phyloP scores from a whole-genome alignment of 768 basidiomycete species.

The Tremella fuciformis region DNA sequence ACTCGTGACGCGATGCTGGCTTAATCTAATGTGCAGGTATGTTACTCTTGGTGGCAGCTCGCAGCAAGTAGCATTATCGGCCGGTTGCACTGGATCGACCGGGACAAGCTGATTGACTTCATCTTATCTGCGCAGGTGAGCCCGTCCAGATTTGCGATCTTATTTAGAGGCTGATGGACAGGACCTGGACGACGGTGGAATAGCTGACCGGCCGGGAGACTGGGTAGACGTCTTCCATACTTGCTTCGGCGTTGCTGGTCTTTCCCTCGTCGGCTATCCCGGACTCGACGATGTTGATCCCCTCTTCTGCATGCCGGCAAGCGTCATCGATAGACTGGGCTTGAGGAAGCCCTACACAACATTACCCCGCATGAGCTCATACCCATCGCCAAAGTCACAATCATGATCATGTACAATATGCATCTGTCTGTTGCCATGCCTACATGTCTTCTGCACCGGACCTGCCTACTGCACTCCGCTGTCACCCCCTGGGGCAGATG shows the following conservation, averaged over 20 bases:
- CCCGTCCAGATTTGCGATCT: constrained; percentile 8
- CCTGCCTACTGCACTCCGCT: constrained; percentile 33
- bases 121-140: constrained; percentile 82
- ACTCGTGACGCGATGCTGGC: neutral
- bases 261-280: constrained; percentile 84
- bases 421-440: constrained; percentile 5
- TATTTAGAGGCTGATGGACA: constrained; percentile 49
- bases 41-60: constrained; percentile 96
- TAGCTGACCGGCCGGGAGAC: constrained; percentile 88
- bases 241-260: constrained; percentile 83
- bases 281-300: constrained; percentile 83
- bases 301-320: constrained; percentile 91
- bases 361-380: constrained; percentile 23
- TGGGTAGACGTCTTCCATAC: constrained; percentile 99
- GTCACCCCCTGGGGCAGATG: constrained; percentile 25
- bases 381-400: neutral
- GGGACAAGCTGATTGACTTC: constrained; percentile 70
- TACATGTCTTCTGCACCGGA: neutral
- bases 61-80: constrained; percentile 81
- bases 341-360: constrained; percentile 52
- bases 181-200: constrained; percentile 87
- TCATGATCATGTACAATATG: neutral
- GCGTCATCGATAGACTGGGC: constrained; percentile 66
- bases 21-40: constrained; percentile 63
- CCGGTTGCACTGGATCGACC: constrained; percentile 82